Conservation (phyloP, 1,284 basidiomycete genomes). For the Pulveroboletus ridleyi region DNA sequence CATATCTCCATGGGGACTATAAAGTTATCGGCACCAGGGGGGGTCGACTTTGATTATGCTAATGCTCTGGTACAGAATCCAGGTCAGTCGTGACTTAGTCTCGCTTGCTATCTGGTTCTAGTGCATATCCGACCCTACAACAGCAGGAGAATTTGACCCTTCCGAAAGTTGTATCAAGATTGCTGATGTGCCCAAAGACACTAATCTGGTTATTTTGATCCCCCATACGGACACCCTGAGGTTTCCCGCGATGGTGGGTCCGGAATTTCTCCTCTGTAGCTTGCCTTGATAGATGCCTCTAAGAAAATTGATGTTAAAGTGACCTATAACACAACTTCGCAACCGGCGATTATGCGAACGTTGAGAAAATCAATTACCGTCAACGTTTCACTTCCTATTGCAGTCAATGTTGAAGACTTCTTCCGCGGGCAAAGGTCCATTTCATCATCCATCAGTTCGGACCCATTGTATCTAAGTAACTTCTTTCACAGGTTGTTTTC, state of each 20-base stretch:
- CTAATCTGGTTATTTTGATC: constrained; percentile 54
- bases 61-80: constrained; percentile 51
- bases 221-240: constrained; percentile 69
- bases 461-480: constrained; percentile 10
- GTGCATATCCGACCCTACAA: constrained; percentile 15
- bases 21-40: constrained; percentile 57
- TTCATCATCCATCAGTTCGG: constrained; percentile 3
- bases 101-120: constrained; percentile 21
- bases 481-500: constrained; percentile 67
- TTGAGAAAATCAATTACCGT: constrained; percentile 61
- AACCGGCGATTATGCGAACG: constrained; percentile 58
- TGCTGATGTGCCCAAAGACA: constrained; percentile 50
- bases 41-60: constrained; percentile 54
- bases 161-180: constrained; percentile 54
- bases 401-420: constrained; percentile 88
- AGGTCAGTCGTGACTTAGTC: constrained; percentile 32
- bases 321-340: constrained; percentile 64
- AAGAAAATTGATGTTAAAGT: constrained; percentile 70
- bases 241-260: constrained; percentile 59
- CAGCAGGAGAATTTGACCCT: constrained; percentile 37
- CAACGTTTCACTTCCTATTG: constrained; percentile 72
- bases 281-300: constrained; percentile 13
- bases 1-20: constrained; percentile 57
- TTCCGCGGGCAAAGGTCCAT: constrained; percentile 73
- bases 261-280: not conserved